Evolutionary conservation across 1,139 yeast species (phyloP).

Genomic region (Saccharomyces hybrid): DNA sequence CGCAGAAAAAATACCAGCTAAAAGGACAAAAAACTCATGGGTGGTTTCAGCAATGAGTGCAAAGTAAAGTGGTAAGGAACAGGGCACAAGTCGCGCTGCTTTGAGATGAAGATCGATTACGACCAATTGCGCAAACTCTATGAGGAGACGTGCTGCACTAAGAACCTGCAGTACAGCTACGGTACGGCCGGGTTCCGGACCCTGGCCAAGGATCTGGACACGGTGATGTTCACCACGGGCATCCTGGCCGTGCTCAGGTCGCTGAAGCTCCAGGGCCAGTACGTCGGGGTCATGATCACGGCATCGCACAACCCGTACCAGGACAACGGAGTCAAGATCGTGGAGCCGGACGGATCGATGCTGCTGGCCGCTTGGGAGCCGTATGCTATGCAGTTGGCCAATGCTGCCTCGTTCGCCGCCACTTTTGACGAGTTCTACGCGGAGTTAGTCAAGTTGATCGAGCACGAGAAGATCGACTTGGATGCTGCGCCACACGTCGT

Average conservation of each 20-base stretch:
- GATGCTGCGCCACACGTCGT: slow-evolving; percentile 38
- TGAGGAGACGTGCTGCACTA: slow-evolving; percentile 28
- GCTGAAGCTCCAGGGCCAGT: slow-evolving; percentile 47
- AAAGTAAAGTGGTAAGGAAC: neutral
- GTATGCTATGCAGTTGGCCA: slow-evolving; percentile 74
- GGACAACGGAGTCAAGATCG: slow-evolving; percentile 93
- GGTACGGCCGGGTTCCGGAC: slow-evolving; percentile 98
- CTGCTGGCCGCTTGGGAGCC: slow-evolving; percentile 77
- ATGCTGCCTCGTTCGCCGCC: slow-evolving; percentile 37
- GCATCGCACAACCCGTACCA: slow-evolving; percentile 95
- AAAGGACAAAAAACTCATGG: neutral
- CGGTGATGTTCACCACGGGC: slow-evolving; percentile 81
- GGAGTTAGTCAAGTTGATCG: slow-evolving; percentile 32
- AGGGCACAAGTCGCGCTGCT: neutral
- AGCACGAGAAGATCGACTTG: slow-evolving; percentile 23
- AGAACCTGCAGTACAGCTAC: slow-evolving; percentile 46
- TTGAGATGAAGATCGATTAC: slow-evolving; percentile 5
- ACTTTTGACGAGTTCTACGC: slow-evolving; percentile 19
- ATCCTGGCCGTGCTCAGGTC: slow-evolving; percentile 78
- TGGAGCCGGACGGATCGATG: slow-evolving; percentile 94
- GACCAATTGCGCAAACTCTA: slow-evolving; percentile 7
- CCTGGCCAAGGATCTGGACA: slow-evolving; percentile 61
- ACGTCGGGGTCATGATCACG: slow-evolving; percentile 85
- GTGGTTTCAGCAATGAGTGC: slow-evolving; percentile 6
- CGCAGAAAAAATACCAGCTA: neutral